Evolutionary conservation across 352 stramenopile genomes (phyloP), one percentile per base, ranked within the genome.

Genomic region (Plasmopara viticola): DNA sequence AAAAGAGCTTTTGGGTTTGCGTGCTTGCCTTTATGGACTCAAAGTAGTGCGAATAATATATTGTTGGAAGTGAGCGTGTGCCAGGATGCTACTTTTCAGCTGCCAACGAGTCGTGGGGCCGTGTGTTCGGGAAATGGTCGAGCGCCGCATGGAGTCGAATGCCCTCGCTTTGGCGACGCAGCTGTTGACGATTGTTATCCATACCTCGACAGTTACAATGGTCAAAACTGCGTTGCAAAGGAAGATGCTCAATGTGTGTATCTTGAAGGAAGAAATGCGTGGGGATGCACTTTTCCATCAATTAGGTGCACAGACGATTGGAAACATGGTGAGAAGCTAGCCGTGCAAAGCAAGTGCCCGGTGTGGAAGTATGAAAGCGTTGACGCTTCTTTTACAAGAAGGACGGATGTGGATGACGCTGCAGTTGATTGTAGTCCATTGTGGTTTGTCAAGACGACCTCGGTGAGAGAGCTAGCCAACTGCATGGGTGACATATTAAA

Each of bases 201-300:
- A 28, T 71, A 72, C 37, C 51, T 81, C 1, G 20, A 53, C 18
- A 73, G 66, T 30, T 75, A 56, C 41, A 40, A 64, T 34, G 48
- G 45, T 8, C 12, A 5, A 8, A 52, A 35, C 2, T 80, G 70
- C 25, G 35, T 75, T 12, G 64, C 65, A 5, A 62, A 58, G 33
- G 70, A 80, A 43, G 46, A 76, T 34, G 67, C 70, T 2, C 45
- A 64, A 30, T 80, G 70, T 51, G 54, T 66, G 41, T 28, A 58
- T 20, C 49, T 80, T 0, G 38, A 39, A 14, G 56, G 54, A 4
- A 51, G 55, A 44, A 48, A 60, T 42, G 56, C 53, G 2, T 80
- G 70, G 70, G 70, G 70, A 9, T 80, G 70, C 39, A 58, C 41
- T 5, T 77, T 80, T 58, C 70, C 67, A 29, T 77, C 67, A 9